A percentile compares a stretch with the other conserved stretches of the same genome.
phyloP scores from a whole-genome alignment of 352 stramenopile genomes.

The Globisporangium acanthophoron region DNA sequence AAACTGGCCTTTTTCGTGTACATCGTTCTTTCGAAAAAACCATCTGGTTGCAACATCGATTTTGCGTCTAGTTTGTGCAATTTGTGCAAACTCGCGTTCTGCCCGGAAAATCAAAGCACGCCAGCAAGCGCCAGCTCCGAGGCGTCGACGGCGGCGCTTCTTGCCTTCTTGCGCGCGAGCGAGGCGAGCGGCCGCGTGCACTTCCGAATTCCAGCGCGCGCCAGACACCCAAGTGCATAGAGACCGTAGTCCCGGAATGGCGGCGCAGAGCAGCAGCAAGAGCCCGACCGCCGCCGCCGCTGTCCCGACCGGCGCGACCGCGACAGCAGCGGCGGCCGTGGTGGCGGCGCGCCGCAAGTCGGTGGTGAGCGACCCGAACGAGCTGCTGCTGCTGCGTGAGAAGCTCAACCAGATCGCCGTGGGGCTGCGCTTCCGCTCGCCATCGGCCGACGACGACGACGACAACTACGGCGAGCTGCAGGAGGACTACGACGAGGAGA shows the following conservation, averaged over 20 bases:
- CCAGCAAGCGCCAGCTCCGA: too few relatives aligned
- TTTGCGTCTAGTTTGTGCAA: too few relatives aligned
- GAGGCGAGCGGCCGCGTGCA: too few relatives aligned
- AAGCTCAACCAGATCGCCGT: slow-evolving; percentile 76
- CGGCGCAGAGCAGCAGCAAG: not conserved
- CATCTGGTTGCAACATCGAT: too few relatives aligned
- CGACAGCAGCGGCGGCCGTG: not conserved
- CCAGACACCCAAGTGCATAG: not conserved
- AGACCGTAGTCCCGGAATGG: not conserved
- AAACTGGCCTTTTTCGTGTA: too few relatives aligned
- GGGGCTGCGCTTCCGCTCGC: slow-evolving; percentile 12
- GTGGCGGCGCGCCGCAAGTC: slow-evolving; percentile 36
- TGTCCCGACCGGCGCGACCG: not conserved
- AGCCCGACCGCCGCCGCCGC: not conserved
- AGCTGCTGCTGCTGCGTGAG: slow-evolving; percentile 63
- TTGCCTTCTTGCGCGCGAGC: too few relatives aligned
- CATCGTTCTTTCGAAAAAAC: too few relatives aligned
- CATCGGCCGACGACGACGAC: slow-evolving; percentile 17
- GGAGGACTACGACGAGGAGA: slow-evolving; percentile 17
- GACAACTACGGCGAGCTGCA: slow-evolving; percentile 11
- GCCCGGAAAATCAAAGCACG: too few relatives aligned
- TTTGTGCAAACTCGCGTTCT: too few relatives aligned
- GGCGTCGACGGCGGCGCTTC: too few relatives aligned
- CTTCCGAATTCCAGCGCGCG: not conserved
- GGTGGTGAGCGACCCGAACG: slow-evolving; percentile 51